Percentiles rank a stretch among this genome's conserved stretches.
Evolutionary conservation across 2,329 filamentous ascomycete genomes (phyloP).

Genomic region (Fusarium sp.): DNA sequence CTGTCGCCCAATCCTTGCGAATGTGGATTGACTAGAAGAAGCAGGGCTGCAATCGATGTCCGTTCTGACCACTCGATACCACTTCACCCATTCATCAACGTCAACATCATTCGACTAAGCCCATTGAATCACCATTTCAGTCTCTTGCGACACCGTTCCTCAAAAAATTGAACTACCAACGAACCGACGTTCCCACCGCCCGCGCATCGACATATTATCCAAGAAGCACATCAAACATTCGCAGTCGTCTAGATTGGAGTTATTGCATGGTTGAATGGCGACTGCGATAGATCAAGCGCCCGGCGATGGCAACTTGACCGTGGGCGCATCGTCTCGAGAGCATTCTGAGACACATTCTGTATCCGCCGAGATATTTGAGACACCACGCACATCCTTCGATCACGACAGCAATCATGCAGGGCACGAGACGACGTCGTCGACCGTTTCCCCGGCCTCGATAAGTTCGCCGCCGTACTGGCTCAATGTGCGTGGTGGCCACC

Average conservation of each 20-base stretch:
- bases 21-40: conserved; percentile 17
- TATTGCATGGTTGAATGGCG: conserved; percentile 51
- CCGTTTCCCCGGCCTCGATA: conserved; percentile 46
- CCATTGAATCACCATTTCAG: conserved; percentile 9
- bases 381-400: conserved; percentile 45
- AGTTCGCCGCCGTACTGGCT: conserved; percentile 60
- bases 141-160: neutral
- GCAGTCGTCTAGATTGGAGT: conserved; percentile 7
- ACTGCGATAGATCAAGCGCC: conserved; percentile 46
- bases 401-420: conserved; percentile 23
- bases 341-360: conserved; percentile 35
- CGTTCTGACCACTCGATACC: conserved; percentile 19
- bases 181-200: neutral
- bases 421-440: conserved; percentile 40
- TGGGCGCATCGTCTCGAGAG: conserved; percentile 28
- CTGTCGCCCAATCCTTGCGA: conserved; percentile 10
- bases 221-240: conserved; percentile 2
- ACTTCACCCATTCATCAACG: conserved; percentile 22
- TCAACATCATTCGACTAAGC: conserved; percentile 11
- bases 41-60: conserved; percentile 27
- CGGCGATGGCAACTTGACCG: conserved; percentile 37
- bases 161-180: conserved; percentile 1
- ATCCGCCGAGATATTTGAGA: conserved; percentile 42
- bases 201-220: conserved; percentile 2
- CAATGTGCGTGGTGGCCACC: conserved; percentile 48